Conservation (phyloP, 164 flowering plant genomes). For the Vitis labrusca region DNA sequence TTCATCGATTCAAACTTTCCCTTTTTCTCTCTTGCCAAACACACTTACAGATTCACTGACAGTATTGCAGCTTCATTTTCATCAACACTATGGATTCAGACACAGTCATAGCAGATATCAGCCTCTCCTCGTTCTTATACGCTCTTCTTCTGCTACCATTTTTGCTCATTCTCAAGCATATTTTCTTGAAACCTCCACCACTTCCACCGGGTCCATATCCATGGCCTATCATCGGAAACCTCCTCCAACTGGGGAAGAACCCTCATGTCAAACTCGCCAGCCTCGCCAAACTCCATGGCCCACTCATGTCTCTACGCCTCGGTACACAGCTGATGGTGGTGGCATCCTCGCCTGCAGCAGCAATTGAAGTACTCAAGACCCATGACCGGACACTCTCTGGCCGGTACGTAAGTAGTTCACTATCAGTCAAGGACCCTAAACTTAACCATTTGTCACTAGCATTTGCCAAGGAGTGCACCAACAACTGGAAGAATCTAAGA, state of each 20-base stretch:
- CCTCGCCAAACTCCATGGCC: slow-evolving; percentile 24
- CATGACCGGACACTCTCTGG: slow-evolving; percentile 22
- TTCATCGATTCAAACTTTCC: too few species aligned
- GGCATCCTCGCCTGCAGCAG: slow-evolving; percentile 22
- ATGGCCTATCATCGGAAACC: slow-evolving; percentile 24
- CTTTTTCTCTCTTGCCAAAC: too few species aligned
- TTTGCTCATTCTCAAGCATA: too few species aligned
- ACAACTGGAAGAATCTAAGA: too few species aligned
- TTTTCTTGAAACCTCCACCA: neutral
- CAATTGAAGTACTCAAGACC: slow-evolving; percentile 24
- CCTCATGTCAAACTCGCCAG: slow-evolving; percentile 12
- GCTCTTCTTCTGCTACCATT: too few species aligned
- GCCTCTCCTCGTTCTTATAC: too few species aligned
- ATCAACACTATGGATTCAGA: too few species aligned
- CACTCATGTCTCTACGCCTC: slow-evolving; percentile 25
- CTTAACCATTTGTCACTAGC: slow-evolving; percentile 4
- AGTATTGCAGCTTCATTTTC: too few species aligned
- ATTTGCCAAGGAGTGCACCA: neutral
- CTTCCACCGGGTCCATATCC: neutral
- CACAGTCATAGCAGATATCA: too few species aligned
- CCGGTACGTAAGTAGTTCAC: slow-evolving; percentile 20
- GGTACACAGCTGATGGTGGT: slow-evolving; percentile 24
- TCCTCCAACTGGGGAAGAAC: slow-evolving; percentile 18
- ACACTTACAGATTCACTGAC: too few species aligned
- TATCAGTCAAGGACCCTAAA: slow-evolving; percentile 1